Percentiles rank a stretch among this genome's conserved stretches.
Evolutionary conservation across 2,329 filamentous ascomycete species (phyloP).

Genomic region (Pyrenochaeta sp.): DNA sequence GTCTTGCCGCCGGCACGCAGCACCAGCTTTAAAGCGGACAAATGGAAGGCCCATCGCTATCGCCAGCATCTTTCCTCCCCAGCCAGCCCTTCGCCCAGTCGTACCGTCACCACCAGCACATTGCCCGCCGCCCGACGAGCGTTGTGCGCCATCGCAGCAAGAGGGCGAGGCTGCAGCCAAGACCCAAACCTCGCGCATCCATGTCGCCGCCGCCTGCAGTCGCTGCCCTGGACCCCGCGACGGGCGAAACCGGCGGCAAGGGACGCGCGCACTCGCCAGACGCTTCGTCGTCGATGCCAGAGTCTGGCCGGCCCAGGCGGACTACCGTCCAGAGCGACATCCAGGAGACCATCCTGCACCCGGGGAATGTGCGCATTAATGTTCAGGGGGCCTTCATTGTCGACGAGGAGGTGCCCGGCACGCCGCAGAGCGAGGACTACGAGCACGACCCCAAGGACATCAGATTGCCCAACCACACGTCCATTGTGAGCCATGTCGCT

Average conservation of each 20-base stretch:
- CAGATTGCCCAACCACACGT: slow-evolving; percentile 92
- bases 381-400: slow-evolving; percentile 97
- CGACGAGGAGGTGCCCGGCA: slow-evolving; percentile 68
- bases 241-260: slow-evolving; percentile 39
- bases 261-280: slow-evolving; percentile 25
- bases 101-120: slow-evolving; percentile 21
- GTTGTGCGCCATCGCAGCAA: slow-evolving; percentile 41
- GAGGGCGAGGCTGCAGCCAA: slow-evolving; percentile 48
- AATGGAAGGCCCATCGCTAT: slow-evolving; percentile 43
- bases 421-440: slow-evolving; percentile 60
- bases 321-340: slow-evolving; percentile 51
- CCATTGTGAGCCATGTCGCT: slow-evolving; percentile 94
- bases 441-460: slow-evolving; percentile 89
- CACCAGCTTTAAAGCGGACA: slow-evolving; percentile 45
- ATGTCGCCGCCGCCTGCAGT: slow-evolving; percentile 33
- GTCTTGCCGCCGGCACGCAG: slow-evolving; percentile 35
- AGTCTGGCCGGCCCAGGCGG: slow-evolving; percentile 33
- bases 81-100: slow-evolving; percentile 28
- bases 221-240: slow-evolving; percentile 35
- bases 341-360: slow-evolving; percentile 63
- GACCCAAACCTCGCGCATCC: slow-evolving; percentile 36
- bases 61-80: slow-evolving; percentile 29
- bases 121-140: slow-evolving; percentile 26
- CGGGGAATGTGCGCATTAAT: slow-evolving; percentile 86
- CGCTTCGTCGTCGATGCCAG: slow-evolving; percentile 20